Conservation (phyloP, 2,329 filamentous ascomycete species). For the Xylariomycetidae sp. region DNA sequence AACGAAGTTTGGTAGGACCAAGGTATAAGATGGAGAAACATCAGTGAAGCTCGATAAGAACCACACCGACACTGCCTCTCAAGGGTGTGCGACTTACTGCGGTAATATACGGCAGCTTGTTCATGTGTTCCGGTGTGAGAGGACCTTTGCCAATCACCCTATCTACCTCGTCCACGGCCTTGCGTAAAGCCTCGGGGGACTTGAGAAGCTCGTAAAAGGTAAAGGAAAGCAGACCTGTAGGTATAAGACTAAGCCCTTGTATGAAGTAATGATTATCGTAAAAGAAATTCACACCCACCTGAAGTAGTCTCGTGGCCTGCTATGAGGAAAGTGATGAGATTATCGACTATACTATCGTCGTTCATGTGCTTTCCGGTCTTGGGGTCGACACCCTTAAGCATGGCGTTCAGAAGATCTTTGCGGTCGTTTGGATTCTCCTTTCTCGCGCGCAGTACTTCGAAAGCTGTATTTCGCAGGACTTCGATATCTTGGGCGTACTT, state of each 20-base stretch:
- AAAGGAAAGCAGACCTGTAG: slow-evolving; percentile 63
- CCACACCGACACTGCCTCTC: no score
- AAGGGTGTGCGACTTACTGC: slow-evolving; percentile 46
- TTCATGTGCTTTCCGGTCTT: slow-evolving; percentile 62
- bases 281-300: no score
- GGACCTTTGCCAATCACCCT: slow-evolving; percentile 53
- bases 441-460: slow-evolving; percentile 57
- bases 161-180: slow-evolving; percentile 66
- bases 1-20: slow-evolving; percentile 1
- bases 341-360: slow-evolving; percentile 60
- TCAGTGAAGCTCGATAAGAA: no score
- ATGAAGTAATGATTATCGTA: no score
- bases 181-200: slow-evolving; percentile 53
- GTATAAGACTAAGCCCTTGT: no score
- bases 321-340: slow-evolving; percentile 70
- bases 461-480: slow-evolving; percentile 48
- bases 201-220: slow-evolving; percentile 61
- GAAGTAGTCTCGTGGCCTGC: slow-evolving; percentile 70
- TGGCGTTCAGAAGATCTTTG: slow-evolving; percentile 65
- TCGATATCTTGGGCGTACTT: slow-evolving; percentile 53
- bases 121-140: slow-evolving; percentile 57
- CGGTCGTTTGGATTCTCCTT: slow-evolving; percentile 49
- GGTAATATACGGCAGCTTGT: slow-evolving; percentile 60
- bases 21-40: not conserved
- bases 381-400: slow-evolving; percentile 64